A percentile compares a stretch with the other conserved stretches of the same genome.
phyloP scores from a whole-genome alignment of 2,329 filamentous ascomycete species.

The Coniochaeta sp. region DNA sequence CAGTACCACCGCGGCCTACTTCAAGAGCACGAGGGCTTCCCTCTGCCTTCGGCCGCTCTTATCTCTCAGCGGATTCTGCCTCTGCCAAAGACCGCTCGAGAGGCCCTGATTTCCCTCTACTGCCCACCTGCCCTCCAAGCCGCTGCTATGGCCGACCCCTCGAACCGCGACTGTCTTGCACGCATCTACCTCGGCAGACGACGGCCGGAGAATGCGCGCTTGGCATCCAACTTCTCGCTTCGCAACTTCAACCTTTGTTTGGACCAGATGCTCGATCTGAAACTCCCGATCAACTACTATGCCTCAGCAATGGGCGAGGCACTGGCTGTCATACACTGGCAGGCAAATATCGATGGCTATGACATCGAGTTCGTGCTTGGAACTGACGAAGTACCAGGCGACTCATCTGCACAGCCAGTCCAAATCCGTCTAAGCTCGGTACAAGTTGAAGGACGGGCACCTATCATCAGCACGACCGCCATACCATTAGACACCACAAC shows the following conservation, averaged over 20 bases:
- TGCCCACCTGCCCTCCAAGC: constrained; percentile 9
- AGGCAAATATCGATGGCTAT: constrained; percentile 17
- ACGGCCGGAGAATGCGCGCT: background rate
- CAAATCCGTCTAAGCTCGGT: background rate
- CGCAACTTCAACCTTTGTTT: constrained; percentile 25
- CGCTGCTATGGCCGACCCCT: constrained; percentile 2
- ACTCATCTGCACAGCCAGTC: background rate
- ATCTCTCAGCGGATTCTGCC: constrained; percentile 17
- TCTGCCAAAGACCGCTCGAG: constrained; percentile 14
- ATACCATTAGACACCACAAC: constrained; percentile 6
- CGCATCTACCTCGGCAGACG: constrained; percentile 12
- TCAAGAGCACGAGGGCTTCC: background rate
- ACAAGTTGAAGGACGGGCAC: too few relatives aligned
- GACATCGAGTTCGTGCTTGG: constrained; percentile 26
- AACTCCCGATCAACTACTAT: constrained; percentile 13
- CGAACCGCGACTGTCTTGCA: constrained; percentile 12
- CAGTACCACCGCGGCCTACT: background rate
- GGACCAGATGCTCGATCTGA: constrained; percentile 19
- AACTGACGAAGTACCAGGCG: too few relatives aligned
- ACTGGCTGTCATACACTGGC: constrained; percentile 25
- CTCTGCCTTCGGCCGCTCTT: constrained; percentile 14
- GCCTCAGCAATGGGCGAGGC: constrained; percentile 17
- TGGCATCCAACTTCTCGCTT: constrained; percentile 15
- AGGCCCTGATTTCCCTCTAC: constrained; percentile 14
- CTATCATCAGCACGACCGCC: constrained; percentile 2